Evolutionary conservation across 345 rosid genomes (phyloP), one percentile per base, ranked within the genome.

Genomic region (Mangifera indica): DNA sequence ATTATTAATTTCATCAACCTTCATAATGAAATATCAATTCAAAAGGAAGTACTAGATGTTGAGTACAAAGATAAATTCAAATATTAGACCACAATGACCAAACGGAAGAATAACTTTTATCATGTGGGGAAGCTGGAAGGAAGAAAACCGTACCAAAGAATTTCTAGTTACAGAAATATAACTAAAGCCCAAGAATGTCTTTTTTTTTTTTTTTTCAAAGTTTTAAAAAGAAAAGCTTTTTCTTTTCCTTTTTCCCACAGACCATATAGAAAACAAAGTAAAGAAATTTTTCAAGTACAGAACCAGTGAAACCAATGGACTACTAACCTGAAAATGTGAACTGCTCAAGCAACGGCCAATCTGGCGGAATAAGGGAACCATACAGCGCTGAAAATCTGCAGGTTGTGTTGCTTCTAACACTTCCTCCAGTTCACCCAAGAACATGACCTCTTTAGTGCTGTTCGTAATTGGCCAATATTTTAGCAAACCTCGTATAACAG

Each of bases 371-470:
- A 92, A 79, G 49, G 89, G 92, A 5, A 88, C 96, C 97, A 89
- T 92, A 74, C 96, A 89, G 3, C 97, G 92, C 52, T 92, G 95
- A 72, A 92, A 92, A 76, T 92, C 97, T 13, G 92, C 85, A 32
- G 88, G 85, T 62, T 92, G 97, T 53, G 96, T 92, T 21, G 93
- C 91, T 82, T 92, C 97, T 78, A 92, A 83, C 67, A 92, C 96
- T 84, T 92, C 97, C 78, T 92, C 95, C 71, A 92, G 72, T 77
- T 92, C 97, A 3, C 93, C 87, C 52, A 92, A 83, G 79, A 89
- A 91, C 95, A 89, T 82, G 21, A 91, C 97, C 84, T 91, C 95
- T 81, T 91, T 91, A 8, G 95, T 89, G 76, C 97, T 92, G 78
- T 89, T 89, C 56, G 93, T 92, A 46, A 92, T 77, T 56, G 96